phyloP scores from a whole-genome alignment of 345 rosid species.

The Lagerstroemia speciosa region DNA sequence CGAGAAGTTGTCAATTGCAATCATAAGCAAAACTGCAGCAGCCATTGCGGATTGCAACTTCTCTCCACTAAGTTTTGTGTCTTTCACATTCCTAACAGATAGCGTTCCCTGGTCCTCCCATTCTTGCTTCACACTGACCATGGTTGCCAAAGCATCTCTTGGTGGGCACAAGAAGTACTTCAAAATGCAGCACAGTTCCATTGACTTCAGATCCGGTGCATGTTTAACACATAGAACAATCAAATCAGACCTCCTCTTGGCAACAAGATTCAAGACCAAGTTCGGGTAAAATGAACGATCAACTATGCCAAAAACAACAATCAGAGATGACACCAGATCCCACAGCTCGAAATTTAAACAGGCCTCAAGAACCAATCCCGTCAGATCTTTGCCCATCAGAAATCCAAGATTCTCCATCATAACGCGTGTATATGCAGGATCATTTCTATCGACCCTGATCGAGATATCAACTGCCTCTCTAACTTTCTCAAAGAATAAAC shows the following conservation, averaged over 20 bases:
- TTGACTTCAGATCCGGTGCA: conserved; percentile 53
- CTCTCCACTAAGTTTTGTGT: conserved; percentile 17
- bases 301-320: conserved; percentile 40
- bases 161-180: conserved; percentile 72
- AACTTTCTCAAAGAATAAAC: conserved; percentile 47
- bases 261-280: conserved; percentile 40
- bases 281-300: conserved; percentile 39
- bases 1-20: conserved; percentile 71
- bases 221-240: conserved; percentile 49
- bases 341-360: conserved; percentile 52
- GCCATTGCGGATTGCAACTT: conserved; percentile 42
- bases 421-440: conserved; percentile 14
- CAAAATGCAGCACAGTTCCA: conserved; percentile 54
- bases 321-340: conserved; percentile 58
- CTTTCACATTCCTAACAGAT: conserved; percentile 28
- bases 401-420: conserved; percentile 44
- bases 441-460: conserved; percentile 18
- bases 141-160: conserved; percentile 38
- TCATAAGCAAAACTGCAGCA: conserved; percentile 71
- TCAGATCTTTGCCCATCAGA: conserved; percentile 47
- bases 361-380: conserved; percentile 58
- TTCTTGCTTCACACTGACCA: conserved; percentile 57
- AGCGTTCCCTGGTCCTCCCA: conserved; percentile 61
- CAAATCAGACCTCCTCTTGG: conserved; percentile 57
- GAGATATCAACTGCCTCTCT: conserved; percentile 26